Percentiles rank a stretch among this genome's conserved stretches.
These are phyloP conservation scores for Cutaneotrichosporon cutaneum DNA, from an alignment of 1,284 basidiomycete species.

Conservation along the genomic window DNA sequence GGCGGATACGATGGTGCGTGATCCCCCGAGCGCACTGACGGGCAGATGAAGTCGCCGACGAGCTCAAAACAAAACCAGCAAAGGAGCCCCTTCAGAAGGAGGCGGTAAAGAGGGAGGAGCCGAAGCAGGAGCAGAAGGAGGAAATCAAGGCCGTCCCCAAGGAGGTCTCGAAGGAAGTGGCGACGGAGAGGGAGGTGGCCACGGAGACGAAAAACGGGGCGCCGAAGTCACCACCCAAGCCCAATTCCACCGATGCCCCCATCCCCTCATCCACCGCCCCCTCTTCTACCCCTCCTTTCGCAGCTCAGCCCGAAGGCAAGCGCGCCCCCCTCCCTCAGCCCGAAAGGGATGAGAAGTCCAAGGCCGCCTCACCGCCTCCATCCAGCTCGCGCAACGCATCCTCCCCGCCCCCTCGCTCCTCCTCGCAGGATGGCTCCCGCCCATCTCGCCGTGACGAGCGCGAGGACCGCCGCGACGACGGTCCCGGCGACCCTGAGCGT, in stretches of 20 bases:
- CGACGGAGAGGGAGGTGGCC: neutral
- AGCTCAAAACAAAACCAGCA: neutral
- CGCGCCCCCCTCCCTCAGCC: no score
- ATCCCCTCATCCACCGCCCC: neutral
- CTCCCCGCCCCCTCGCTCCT: neutral
- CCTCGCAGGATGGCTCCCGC: neutral
- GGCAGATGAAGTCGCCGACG: neutral
- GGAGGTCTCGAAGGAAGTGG: neutral
- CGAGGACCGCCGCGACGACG: neutral
- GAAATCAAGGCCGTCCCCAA: no score
- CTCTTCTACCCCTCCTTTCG: neutral
- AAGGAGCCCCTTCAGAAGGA: neutral
- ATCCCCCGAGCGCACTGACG: neutral
- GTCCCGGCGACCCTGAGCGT: neutral
- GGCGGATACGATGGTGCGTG: conserved; percentile 19
- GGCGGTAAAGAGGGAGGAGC: neutral
- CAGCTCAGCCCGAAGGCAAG: neutral
- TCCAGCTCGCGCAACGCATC: neutral
- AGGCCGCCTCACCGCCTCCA: no score
- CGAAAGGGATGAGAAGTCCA: no score
- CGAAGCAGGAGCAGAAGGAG: neutral
- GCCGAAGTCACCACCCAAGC: neutral
- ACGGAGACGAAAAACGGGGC: neutral
- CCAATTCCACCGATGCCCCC: neutral
- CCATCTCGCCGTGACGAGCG: neutral